Evolutionary conservation across 2,329 filamentous ascomycete species (phyloP).

Genomic region (Zymoseptoria pseudotritici): DNA sequence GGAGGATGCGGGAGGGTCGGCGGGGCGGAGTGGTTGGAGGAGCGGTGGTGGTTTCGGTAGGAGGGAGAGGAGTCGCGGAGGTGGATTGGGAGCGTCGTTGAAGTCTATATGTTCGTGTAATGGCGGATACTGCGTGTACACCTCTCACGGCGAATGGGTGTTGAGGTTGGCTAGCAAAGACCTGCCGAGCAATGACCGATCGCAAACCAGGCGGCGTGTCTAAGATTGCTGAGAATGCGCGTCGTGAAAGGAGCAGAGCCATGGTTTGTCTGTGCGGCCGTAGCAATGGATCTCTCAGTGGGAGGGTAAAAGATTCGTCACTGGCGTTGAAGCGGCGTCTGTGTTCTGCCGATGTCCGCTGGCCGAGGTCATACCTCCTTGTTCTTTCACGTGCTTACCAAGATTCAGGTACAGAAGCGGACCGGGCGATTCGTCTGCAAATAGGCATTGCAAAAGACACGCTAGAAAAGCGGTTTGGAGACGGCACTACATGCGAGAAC

Average conservation of each 20-base stretch:
- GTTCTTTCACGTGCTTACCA: background rate
- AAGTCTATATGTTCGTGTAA: conserved; percentile 4
- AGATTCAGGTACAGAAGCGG: background rate
- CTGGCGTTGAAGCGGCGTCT: background rate
- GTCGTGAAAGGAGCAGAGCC: background rate
- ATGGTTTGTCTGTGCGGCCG: background rate
- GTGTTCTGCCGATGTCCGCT: background rate
- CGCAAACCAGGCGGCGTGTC: conserved; percentile 14
- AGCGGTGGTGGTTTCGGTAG: background rate
- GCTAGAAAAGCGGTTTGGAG: background rate
- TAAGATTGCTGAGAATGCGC: conserved; percentile 4
- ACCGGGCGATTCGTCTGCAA: background rate
- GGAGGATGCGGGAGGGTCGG: conserved; percentile 5
- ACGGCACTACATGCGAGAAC: background rate
- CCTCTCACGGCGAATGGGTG: background rate
- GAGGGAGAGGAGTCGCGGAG: conserved; percentile 2
- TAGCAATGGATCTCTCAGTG: background rate
- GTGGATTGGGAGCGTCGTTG: conserved; percentile 9
- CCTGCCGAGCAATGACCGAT: conserved; percentile 11
- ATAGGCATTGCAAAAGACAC: background rate
- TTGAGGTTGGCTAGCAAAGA: conserved; percentile 8
- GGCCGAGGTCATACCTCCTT: background rate
- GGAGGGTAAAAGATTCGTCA: background rate
- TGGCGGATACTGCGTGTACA: background rate
- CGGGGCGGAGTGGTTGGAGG: background rate